phyloP scores from a whole-genome alignment of 805 yeast species.

The Starmerella geochares region DNA sequence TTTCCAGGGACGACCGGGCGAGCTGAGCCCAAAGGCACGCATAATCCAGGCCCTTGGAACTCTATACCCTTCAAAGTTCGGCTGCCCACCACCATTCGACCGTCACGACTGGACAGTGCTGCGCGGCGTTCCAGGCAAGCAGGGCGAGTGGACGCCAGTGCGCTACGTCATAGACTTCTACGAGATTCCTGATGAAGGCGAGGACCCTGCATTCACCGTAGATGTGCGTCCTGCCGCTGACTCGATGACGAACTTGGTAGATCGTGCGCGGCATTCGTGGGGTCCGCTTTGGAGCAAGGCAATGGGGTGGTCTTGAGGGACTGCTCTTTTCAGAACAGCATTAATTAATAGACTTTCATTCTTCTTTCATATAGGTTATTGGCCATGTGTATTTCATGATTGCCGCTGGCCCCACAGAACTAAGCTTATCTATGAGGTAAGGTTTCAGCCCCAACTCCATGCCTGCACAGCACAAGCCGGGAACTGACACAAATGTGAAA shows the following conservation, averaged over 20 bases:
- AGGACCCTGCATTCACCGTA: slow-evolving; percentile 78
- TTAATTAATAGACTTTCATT: no score
- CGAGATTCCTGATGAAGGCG: slow-evolving; percentile 56
- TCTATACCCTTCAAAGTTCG: slow-evolving; percentile 61
- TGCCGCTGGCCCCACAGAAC: no score
- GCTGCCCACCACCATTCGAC: slow-evolving; percentile 82
- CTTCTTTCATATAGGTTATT: no score
- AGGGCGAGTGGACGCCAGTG: slow-evolving; percentile 50
- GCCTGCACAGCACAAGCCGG: background rate
- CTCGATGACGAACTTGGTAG: slow-evolving; percentile 48
- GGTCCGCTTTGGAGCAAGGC: slow-evolving; percentile 61
- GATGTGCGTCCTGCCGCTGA: slow-evolving; percentile 96
- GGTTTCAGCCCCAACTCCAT: no score
- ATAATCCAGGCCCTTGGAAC: slow-evolving; percentile 55
- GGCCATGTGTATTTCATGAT: no score
- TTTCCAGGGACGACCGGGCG: slow-evolving; percentile 88
- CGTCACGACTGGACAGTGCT: slow-evolving; percentile 98
- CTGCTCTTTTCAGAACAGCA: background rate
- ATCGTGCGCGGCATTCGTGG: slow-evolving; percentile 60
- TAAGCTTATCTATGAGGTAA: no score
- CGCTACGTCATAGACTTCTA: slow-evolving; percentile 94
- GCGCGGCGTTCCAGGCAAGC: slow-evolving; percentile 36
- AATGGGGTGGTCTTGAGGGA: slow-evolving; percentile 39
- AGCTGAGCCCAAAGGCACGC: slow-evolving; percentile 75
- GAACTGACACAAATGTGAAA: background rate